Percentiles rank a stretch among this genome's conserved stretches.
Conservation (phyloP, 2,329 filamentous ascomycete genomes). For the Calonectria leucothoes region DNA sequence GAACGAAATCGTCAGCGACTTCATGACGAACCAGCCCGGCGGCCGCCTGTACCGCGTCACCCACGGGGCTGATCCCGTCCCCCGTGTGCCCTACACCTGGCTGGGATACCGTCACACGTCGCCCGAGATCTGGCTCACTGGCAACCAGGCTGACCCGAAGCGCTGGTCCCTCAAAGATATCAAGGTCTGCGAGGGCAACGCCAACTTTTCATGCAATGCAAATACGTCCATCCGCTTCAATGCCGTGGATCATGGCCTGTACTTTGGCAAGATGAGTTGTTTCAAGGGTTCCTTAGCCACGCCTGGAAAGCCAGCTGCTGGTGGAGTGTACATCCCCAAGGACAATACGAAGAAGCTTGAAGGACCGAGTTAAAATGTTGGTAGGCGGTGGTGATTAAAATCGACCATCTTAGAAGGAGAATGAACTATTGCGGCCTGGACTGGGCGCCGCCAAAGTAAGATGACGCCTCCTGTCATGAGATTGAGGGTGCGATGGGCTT, state of each 20-base stretch:
- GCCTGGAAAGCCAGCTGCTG: neutral
- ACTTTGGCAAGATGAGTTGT: neutral
- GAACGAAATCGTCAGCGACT: conserved; percentile 64
- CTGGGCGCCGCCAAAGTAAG: neutral
- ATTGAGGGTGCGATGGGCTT: neutral
- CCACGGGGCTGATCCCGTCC: conserved; percentile 74
- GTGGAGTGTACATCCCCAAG: neutral
- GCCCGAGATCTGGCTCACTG: conserved; percentile 70
- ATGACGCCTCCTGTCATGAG: neutral
- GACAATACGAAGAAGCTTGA: neutral
- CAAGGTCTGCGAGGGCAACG: neutral
- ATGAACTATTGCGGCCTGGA: neutral
- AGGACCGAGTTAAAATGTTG: neutral
- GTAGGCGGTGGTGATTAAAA: neutral
- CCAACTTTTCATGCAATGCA: neutral
- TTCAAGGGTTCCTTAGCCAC: neutral
- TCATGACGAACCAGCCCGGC: conserved; percentile 64
- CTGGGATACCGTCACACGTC: conserved; percentile 73
- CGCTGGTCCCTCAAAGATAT: neutral
- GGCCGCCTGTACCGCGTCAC: conserved; percentile 72
- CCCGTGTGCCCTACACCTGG: conserved; percentile 71
- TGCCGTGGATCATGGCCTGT: neutral
- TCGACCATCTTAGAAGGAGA: neutral
- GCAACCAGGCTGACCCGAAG: neutral
- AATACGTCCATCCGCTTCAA: neutral